These are phyloP conservation scores for Flaveria linearis DNA, from an alignment of 129 eudicot genomes.

Conservation along the genomic window DNA sequence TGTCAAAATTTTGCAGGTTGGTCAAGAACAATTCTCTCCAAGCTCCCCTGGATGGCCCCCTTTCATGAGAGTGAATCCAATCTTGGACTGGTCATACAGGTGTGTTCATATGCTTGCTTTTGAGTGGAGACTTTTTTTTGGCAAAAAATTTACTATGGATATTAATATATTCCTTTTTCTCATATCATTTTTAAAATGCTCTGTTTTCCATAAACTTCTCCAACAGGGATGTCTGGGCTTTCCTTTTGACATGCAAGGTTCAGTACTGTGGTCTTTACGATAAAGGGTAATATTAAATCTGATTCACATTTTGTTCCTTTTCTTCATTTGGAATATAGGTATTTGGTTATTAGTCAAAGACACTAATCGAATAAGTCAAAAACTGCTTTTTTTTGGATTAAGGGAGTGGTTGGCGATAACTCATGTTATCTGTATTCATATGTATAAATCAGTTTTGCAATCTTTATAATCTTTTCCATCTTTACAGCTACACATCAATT, in stretches of 20 bases:
- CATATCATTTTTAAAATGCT: conserved; percentile 10
- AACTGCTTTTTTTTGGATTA: background rate
- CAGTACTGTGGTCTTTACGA: conserved; percentile 92
- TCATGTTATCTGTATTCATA: background rate
- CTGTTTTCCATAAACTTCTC: conserved; percentile 26
- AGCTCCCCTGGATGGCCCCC: conserved; percentile 99
- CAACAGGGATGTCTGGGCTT: conserved; percentile 92
- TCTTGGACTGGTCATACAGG: conserved; percentile 99
- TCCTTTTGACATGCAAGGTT: conserved; percentile 85
- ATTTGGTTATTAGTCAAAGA: conserved; percentile 23
- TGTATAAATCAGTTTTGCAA: conserved; percentile 4
- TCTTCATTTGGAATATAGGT: background rate
- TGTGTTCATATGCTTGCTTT: conserved; percentile 24
- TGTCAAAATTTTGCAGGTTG: conserved; percentile 56
- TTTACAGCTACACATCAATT: conserved; percentile 86
- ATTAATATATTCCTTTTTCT: background rate
- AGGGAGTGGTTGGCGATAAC: conserved; percentile 9
- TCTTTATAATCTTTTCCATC: background rate
- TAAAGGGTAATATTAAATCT: conserved; percentile 64
- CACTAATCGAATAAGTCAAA: conserved; percentile 8
- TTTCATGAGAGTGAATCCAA: conserved; percentile 99
- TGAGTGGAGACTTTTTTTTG: background rate
- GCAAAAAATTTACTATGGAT: background rate
- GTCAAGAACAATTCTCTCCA: conserved; percentile 95
- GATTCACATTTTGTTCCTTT: background rate